Evolutionary conservation across 208 protist genomes (phyloP), one percentile per base, ranked within the genome.

Genomic region (Trypanosoma theileri): DNA sequence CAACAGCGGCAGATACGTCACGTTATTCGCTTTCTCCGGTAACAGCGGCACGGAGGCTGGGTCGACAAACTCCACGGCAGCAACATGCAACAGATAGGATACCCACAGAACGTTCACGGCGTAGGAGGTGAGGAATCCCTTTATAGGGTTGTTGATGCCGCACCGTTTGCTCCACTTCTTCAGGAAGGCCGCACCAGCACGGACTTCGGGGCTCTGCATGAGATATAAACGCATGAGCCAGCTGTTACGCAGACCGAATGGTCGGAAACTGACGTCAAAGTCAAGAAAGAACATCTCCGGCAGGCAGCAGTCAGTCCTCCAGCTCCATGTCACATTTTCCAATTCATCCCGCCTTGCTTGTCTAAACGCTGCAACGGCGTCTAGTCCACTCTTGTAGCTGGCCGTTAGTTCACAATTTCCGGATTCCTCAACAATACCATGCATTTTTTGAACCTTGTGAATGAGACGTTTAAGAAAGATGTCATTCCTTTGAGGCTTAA

Each of bases 121-220:
- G 60, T 96, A 96, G 4, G 82, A 87, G 1, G 88, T 93, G 21
- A 96, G 74, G 67, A 79, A 94, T 45, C 91, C 91, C 19, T 66
- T 35, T 7, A 75, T 53, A 12, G 86, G 82, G 79, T 94, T 88
- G 77, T 93, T 93, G 17, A 96, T 72, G 0, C 87, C 85, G 35
- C 69, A 70, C 28, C 66, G 22, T 66, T 96, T 94, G 67, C 84
- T 91, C 89, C 91, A 96, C 46, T 58, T 69, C 69, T 95, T 95
- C 16, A 93, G 56, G 56, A 95, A 89, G 6, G 86, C 64, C 53
- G 75, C 77, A 40, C 89, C 86, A n/a, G 80, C 54, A 31, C 89
- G 86, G 35, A 83, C 81, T 14, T 82, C 70, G n/a, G 66, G 64
- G 35, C 64, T 21, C 65, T 91, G 85, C 13, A 28, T 54, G 21